Percentiles rank a stretch among this genome's conserved stretches.
These are phyloP conservation scores for Schizosaccharomyces versatilis DNA, from an alignment of 1,139 yeast species.

Conservation along the genomic window DNA sequence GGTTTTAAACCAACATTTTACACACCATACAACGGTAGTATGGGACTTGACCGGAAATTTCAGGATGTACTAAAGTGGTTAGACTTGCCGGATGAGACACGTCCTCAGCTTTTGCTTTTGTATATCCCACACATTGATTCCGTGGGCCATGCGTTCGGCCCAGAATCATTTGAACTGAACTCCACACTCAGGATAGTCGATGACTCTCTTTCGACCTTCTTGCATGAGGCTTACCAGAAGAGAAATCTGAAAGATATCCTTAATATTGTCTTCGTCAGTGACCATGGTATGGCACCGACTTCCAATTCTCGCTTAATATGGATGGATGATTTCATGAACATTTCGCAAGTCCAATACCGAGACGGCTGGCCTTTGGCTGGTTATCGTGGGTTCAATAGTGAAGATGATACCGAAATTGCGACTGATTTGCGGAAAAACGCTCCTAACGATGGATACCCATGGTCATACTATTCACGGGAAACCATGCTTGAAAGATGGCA, in stretches of 20 bases:
- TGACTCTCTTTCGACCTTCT: conserved; percentile 27
- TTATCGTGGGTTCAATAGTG: conserved; percentile 32
- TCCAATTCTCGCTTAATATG: conserved; percentile 39
- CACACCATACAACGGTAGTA: conserved; percentile 45
- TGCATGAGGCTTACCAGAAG: conserved; percentile 27
- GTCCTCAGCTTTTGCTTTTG: conserved; percentile 63
- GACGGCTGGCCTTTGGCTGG: conserved; percentile 90
- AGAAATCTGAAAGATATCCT: conserved; percentile 44
- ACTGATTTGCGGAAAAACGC: conserved; percentile 17
- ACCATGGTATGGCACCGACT: conserved; percentile 88
- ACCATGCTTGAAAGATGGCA: conserved; percentile 43
- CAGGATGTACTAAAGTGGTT: conserved; percentile 43
- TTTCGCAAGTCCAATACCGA: conserved; percentile 32
- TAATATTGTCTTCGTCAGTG: conserved; percentile 60
- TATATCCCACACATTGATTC: conserved; percentile 68
- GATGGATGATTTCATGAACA: conserved; percentile 45
- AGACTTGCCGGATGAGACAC: conserved; percentile 24
- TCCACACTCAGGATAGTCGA: conserved; percentile 45
- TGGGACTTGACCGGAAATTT: conserved; percentile 34
- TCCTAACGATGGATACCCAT: conserved; percentile 21
- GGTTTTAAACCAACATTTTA: conserved; percentile 26
- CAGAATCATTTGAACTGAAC: conserved; percentile 34
- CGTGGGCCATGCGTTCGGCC: conserved; percentile 51
- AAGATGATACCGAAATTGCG: conserved; percentile 23
- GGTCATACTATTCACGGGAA: conserved; percentile 31